These are phyloP conservation scores for Lipomyces chichibuensis DNA, from an alignment of 805 yeast genomes.

Conservation along the genomic window DNA sequence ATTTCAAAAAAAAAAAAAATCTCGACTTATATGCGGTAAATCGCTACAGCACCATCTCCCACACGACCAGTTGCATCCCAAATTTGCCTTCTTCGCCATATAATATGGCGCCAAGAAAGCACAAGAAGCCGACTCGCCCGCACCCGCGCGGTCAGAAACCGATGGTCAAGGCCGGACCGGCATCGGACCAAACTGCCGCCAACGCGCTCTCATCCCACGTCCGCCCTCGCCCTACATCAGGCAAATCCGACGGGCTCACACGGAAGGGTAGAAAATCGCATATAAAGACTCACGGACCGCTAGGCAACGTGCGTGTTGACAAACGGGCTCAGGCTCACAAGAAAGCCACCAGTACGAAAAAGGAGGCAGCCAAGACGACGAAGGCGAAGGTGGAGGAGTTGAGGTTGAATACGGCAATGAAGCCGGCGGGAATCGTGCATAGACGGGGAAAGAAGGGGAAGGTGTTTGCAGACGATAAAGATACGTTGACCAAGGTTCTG, in stretches of 20 bases:
- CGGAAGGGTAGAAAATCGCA: constrained; percentile 18
- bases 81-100: no score
- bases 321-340: constrained; percentile 7
- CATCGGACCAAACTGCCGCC: constrained; percentile 20
- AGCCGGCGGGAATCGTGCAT: constrained; percentile 77
- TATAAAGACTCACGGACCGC: constrained; percentile 24
- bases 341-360: constrained; percentile 16
- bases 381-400: constrained; percentile 23
- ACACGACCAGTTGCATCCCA: neutral
- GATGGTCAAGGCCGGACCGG: constrained; percentile 29
- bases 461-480: constrained; percentile 54
- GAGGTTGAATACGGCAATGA: constrained; percentile 73
- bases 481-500: constrained; percentile 72
- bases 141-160: constrained; percentile 34
- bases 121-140: neutral
- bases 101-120: constrained; percentile 14
- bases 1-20: neutral
- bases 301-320: constrained; percentile 29
- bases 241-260: constrained; percentile 11
- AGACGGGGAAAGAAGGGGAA: constrained; percentile 74
- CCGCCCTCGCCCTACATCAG: neutral
- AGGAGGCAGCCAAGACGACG: constrained; percentile 14
- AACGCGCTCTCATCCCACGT: constrained; percentile 30
- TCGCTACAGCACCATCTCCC: neutral
- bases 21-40: no score